Evolutionary conservation across 371 early-diverging fungal genomes (phyloP).

Genomic region (Mortierella sp.): DNA sequence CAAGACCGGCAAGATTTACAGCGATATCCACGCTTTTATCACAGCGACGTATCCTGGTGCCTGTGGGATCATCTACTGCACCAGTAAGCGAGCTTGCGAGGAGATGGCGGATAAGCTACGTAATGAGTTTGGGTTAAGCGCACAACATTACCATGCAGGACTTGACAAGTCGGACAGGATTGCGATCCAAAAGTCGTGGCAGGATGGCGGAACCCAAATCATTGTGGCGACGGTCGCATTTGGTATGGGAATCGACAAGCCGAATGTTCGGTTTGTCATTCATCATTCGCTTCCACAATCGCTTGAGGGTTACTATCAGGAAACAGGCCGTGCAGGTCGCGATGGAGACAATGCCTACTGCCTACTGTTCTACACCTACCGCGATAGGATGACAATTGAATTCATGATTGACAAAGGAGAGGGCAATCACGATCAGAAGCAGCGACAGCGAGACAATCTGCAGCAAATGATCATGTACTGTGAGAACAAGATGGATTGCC

Average conservation of each 20-base stretch:
- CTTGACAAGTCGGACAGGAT: conserved; percentile 87
- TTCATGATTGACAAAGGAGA: conserved; percentile 91
- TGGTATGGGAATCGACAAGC: conserved; percentile 99
- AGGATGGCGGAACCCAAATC: conserved; percentile 78
- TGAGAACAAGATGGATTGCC: conserved; percentile 94
- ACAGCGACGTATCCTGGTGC: conserved; percentile 69
- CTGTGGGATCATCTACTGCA: conserved; percentile 99
- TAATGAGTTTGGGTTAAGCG: conserved; percentile 61
- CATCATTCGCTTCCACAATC: conserved; percentile 97
- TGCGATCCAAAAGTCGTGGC: conserved; percentile 92
- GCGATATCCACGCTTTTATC: conserved; percentile 87
- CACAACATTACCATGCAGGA: conserved; percentile 95
- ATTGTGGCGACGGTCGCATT: conserved; percentile 99
- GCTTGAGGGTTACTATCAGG: conserved; percentile 99
- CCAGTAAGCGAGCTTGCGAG: conserved; percentile 89
- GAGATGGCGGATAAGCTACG: conserved; percentile 80
- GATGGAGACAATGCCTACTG: conserved; percentile 93
- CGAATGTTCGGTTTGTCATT: conserved; percentile 98
- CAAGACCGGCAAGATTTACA: conserved; percentile 64
- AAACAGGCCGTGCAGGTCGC: conserved; percentile 99
- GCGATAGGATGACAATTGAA: conserved; percentile 78
- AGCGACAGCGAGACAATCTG: conserved; percentile 87
- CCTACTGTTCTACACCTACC: conserved; percentile 88
- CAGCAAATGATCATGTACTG: conserved; percentile 93
- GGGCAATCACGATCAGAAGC: conserved; percentile 86